A percentile compares a stretch with the other conserved stretches of the same genome.
Evolutionary conservation across 306 rosid genomes (phyloP).

Genomic region (Sicyos baderoa): DNA sequence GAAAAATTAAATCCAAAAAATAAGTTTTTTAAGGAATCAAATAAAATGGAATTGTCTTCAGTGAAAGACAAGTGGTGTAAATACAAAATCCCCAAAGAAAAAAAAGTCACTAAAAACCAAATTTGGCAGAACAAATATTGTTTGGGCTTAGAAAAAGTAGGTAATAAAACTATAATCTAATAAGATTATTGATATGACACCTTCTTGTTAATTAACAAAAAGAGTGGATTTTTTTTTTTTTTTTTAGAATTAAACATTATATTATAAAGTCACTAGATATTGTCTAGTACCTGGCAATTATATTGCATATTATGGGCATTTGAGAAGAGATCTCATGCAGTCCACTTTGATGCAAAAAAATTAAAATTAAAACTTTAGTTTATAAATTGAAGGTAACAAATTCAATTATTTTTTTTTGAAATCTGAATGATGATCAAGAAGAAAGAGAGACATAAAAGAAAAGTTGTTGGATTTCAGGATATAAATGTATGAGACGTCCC

Average conservation of each 20-base stretch:
- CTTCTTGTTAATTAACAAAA: neutral
- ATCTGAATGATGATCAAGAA: neutral
- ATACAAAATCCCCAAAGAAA: neutral
- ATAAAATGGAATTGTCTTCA: neutral
- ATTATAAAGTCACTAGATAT: constrained; percentile 11
- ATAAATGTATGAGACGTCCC: neutral
- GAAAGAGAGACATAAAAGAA: neutral
- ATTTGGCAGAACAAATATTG: neutral
- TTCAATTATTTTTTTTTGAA: too few relatives aligned
- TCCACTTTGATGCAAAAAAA: neutral
- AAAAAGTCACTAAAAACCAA: neutral
- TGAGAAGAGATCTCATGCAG: constrained; percentile 2
- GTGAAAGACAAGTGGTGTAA: constrained; percentile 13
- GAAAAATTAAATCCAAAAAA: too few relatives aligned
- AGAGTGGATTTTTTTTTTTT: neutral
- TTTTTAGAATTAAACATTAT: neutral
- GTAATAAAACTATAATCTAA: neutral
- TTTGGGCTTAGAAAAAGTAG: neutral
- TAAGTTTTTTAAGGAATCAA: neutral
- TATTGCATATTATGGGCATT: neutral
- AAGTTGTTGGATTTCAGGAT: too few relatives aligned
- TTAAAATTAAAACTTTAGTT: neutral
- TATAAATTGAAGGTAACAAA: neutral
- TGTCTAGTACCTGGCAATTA: neutral
- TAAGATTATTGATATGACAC: neutral